These are phyloP conservation scores for Arthrobotrys conoides DNA, from an alignment of 2,329 filamentous ascomycete genomes.

Conservation along the genomic window DNA sequence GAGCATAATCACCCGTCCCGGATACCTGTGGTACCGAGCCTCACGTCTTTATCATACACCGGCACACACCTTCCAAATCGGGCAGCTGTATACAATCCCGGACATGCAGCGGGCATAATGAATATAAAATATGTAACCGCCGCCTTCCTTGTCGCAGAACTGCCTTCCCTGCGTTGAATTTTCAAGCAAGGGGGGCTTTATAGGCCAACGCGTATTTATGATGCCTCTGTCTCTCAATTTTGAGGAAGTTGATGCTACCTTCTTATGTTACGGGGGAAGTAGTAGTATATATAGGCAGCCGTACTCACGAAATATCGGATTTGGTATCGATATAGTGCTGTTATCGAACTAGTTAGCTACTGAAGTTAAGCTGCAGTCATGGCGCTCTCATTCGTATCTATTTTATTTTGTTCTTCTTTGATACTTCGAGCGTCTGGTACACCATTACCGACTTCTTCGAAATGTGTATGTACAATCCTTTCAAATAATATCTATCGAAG, in stretches of 20 bases:
- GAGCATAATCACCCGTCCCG: neutral
- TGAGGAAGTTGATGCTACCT: neutral
- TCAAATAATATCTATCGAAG: too few species aligned
- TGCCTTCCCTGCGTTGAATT: neutral
- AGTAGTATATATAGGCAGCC: neutral
- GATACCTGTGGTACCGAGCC: neutral
- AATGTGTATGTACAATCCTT: slow-evolving; percentile 24
- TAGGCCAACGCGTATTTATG: neutral
- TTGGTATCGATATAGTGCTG: neutral
- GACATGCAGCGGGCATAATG: neutral
- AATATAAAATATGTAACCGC: neutral
- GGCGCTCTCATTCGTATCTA: neutral
- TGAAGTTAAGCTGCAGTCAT: neutral
- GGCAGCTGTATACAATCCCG: neutral
- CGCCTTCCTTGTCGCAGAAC: neutral
- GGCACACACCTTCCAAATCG: neutral
- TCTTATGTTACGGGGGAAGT: neutral
- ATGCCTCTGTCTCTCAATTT: neutral
- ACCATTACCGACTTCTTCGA: neutral
- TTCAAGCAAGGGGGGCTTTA: neutral
- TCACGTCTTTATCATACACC: neutral
- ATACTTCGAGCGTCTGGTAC: slow-evolving; percentile 5
- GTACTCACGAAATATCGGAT: neutral
- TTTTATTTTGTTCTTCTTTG: slow-evolving; percentile 12
- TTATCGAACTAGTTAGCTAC: too few species aligned